phyloP scores from a whole-genome alignment of 345 rosid species.

The Pugionium dolabratum region DNA sequence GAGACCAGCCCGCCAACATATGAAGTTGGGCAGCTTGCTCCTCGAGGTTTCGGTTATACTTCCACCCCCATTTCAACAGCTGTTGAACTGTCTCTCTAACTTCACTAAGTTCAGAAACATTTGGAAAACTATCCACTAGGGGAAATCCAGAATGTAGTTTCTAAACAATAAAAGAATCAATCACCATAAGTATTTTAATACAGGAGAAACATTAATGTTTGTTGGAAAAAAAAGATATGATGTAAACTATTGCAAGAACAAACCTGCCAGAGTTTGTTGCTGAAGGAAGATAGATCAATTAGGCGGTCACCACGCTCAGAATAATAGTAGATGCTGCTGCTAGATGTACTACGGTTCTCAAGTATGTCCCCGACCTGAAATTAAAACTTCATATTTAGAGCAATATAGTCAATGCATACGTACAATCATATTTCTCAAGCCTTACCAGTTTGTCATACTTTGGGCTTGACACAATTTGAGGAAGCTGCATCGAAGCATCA shows the following conservation, averaged over 20 bases:
- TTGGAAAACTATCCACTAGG: slow-evolving; percentile 56
- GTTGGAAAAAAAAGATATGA: slow-evolving; percentile 22
- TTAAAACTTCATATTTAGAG: slow-evolving; percentile 27
- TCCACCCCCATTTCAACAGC: slow-evolving; percentile 96
- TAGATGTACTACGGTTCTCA: slow-evolving; percentile 63
- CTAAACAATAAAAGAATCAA: slow-evolving; percentile 45
- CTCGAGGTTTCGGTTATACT: slow-evolving; percentile 87
- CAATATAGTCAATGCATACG: not conserved
- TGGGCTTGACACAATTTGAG: slow-evolving; percentile 61
- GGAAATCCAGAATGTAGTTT: slow-evolving; percentile 67
- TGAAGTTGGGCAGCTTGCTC: slow-evolving; percentile 99
- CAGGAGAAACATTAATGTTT: slow-evolving; percentile 15
- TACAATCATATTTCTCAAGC: slow-evolving; percentile 12
- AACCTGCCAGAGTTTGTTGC: slow-evolving; percentile 89
- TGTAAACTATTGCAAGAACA: slow-evolving; percentile 31
- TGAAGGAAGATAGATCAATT: slow-evolving; percentile 75
- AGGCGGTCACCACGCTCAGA: slow-evolving; percentile 95
- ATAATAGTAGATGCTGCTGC: slow-evolving; percentile 80
- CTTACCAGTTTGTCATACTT: slow-evolving; percentile 77
- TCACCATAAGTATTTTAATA: slow-evolving; percentile 28
- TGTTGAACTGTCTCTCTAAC: slow-evolving; percentile 77
- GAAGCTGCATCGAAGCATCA: slow-evolving; percentile 66
- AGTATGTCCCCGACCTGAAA: slow-evolving; percentile 82
- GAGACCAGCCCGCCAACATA: slow-evolving; percentile 97
- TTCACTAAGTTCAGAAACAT: slow-evolving; percentile 77